Base-by-base conservation (phyloP, 257 asterid genomes). In the Verbena officinalis region DNA sequence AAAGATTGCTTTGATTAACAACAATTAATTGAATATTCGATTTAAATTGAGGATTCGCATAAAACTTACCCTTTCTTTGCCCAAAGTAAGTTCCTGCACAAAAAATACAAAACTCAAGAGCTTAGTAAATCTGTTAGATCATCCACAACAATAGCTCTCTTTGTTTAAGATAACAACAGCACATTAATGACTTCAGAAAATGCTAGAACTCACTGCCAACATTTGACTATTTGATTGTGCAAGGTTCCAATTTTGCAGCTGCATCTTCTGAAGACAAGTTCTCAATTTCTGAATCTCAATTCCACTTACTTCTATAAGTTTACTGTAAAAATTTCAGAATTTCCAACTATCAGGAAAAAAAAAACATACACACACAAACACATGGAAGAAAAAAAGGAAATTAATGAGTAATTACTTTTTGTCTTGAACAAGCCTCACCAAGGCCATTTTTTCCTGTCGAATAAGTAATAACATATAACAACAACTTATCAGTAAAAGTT, bases 211-310 rank as follows among this genome's bases (percentile, higher is more conserved):
- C 22, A 91, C 98, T 61, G 92, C 89, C 50, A 72, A 61, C 86
- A 92, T 85, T n/a, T 63, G 89, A 66, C 86, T 81, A 62, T 92
- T 92, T 30, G 90, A 75, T 71, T 85, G 92, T 80, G 97, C 98
- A 65, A 92, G 86, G 66, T 62, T 80, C 95, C 95, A 87, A 49
- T 92, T 92, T 48, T 92, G 98, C 75, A 81, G 62, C 77, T 86
- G 96, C 89, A 89, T 73, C 70, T 81, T 92, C 80, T 92, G 92
- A 61, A 89, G 79, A 72, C 77, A 79, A 30, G 56, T 40, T 63
- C 89, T 80, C 79, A 89, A 49, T 30, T 75, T 83, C 77, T 83
- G 86, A 56, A 92, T 79, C 84, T 89, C 98, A 55, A 46, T 34
- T 54, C 95, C 97, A 74, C 83, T 85, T 71, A 89, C 22, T 59